Percentiles rank a stretch among this genome's conserved stretches.
phyloP scores from a whole-genome alignment of 1,284 basidiomycete genomes.

The Boletellus deceptivus region DNA sequence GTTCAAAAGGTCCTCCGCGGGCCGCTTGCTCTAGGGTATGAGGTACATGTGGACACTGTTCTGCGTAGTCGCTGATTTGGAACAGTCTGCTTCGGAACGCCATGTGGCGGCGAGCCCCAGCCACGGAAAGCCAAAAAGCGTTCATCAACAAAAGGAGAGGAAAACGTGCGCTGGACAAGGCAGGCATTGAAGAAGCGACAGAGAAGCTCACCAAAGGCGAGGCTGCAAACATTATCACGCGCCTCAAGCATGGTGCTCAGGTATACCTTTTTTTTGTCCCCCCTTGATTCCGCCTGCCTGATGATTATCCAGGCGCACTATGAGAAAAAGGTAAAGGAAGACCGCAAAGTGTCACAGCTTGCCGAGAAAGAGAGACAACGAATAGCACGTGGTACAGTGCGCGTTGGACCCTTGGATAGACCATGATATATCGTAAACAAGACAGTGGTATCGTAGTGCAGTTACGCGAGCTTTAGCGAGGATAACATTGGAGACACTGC shows the following conservation, averaged over 20 bases:
- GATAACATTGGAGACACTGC: slow-evolving; percentile 68
- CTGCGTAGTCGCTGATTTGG: slow-evolving; percentile 11
- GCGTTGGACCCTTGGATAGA: slow-evolving; percentile 52
- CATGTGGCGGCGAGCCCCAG: slow-evolving; percentile 68
- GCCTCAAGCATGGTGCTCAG: slow-evolving; percentile 74
- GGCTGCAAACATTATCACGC: slow-evolving; percentile 74
- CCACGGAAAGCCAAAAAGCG: slow-evolving; percentile 63
- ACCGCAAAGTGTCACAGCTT: slow-evolving; percentile 35
- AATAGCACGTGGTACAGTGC: slow-evolving; percentile 52
- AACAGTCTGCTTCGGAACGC: slow-evolving; percentile 65
- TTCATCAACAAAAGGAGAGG: slow-evolving; percentile 62
- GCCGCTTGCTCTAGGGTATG: slow-evolving; percentile 46
- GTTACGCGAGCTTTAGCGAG: slow-evolving; percentile 21
- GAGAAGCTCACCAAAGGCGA: slow-evolving; percentile 68
- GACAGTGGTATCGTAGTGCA: not conserved
- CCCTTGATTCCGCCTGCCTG: slow-evolving; percentile 1
- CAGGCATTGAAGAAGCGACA: slow-evolving; percentile 32
- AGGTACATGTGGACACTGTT: not conserved
- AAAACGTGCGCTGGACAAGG: slow-evolving; percentile 30
- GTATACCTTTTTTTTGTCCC: slow-evolving; percentile 36
- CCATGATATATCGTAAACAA: slow-evolving; percentile 6
- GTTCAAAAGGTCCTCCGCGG: slow-evolving; percentile 52
- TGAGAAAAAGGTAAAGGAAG: slow-evolving; percentile 49
- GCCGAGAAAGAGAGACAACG: slow-evolving; percentile 48
- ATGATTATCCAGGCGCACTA: slow-evolving; percentile 47